These are phyloP conservation scores for Vitis hybrid DNA, from an alignment of 177 flowering plant species.

Conservation along the genomic window DNA sequence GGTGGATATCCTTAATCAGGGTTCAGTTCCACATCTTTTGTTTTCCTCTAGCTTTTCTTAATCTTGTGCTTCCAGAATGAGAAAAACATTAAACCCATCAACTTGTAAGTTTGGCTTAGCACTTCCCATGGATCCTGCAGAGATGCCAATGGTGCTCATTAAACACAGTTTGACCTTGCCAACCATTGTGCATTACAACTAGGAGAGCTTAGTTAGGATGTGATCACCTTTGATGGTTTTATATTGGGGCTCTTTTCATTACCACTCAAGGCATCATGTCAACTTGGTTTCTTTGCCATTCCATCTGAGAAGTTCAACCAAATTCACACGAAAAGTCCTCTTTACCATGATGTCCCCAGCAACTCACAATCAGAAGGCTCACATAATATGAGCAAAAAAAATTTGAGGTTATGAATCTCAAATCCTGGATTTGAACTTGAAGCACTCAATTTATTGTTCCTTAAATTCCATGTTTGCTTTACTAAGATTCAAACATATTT, in stretches of 20 bases:
- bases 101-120: no score
- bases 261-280: neutral
- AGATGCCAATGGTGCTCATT: no score
- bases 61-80: no score
- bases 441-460: neutral
- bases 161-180: no score
- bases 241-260: neutral
- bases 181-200: no score
- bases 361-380: neutral
- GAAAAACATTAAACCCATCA: no score
- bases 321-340: neutral
- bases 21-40: no score
- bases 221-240: neutral
- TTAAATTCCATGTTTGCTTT: constrained; percentile 5
- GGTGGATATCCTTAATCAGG: no score
- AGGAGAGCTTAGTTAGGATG: neutral
- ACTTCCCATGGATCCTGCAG: no score
- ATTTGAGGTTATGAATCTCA: neutral
- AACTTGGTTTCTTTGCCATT: neutral
- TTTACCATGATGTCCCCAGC: neutral
- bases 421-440: no score
- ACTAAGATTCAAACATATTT: constrained; percentile 22
- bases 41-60: no score
- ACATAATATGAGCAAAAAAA: neutral
- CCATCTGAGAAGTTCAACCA: neutral